Conservation (phyloP, 1,284 basidiomycete species). For the Retiboletus fuscus region DNA sequence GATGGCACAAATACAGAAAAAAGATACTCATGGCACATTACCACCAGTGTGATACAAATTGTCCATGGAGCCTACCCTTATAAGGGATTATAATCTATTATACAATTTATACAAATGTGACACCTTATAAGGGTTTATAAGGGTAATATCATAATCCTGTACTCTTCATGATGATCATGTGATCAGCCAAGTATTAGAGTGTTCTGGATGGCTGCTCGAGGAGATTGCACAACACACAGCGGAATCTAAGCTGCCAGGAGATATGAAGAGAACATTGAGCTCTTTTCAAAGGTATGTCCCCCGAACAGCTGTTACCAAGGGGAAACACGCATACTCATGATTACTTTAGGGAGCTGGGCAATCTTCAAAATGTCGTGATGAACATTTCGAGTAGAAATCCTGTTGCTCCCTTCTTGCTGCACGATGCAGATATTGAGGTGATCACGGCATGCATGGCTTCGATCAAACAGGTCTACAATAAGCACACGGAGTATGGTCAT, state of each 20-base stretch:
- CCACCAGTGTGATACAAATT: no score
- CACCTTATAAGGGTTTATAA: no score
- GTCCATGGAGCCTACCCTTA: no score
- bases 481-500: slow-evolving; percentile 21
- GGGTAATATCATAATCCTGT: no score
- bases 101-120: no score
- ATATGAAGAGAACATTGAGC: background rate
- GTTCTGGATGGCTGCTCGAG: slow-evolving; percentile 32
- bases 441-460: slow-evolving; percentile 24
- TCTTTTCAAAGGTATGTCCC: slow-evolving; percentile 1
- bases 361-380: slow-evolving; percentile 25
- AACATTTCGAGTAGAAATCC: slow-evolving; percentile 18
- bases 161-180: no score
- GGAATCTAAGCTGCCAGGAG: slow-evolving; percentile 10
- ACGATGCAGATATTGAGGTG: slow-evolving; percentile 31
- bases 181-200: slow-evolving; percentile 32
- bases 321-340: background rate
- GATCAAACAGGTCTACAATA: slow-evolving; percentile 26
- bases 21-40: no score
- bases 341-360: slow-evolving; percentile 27
- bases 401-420: slow-evolving; percentile 27
- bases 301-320: background rate
- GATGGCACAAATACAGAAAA: no score
- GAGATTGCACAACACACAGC: slow-evolving; percentile 23
- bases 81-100: no score